Evolutionary conservation across 2,329 filamentous ascomycete genomes (phyloP).

Genomic region (Cryphonectria carpinicola): DNA sequence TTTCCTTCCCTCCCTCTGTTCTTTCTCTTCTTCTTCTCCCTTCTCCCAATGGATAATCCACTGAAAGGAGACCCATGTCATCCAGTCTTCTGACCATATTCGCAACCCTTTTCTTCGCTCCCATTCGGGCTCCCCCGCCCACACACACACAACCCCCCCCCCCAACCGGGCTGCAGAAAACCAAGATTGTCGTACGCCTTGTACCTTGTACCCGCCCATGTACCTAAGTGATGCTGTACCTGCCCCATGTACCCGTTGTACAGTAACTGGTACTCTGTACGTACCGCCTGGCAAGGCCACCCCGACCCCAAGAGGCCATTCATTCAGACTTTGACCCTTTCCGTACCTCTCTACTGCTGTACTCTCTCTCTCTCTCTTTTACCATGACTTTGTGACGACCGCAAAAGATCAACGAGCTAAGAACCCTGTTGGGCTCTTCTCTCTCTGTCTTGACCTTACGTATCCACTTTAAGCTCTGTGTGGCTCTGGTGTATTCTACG

Average conservation of each 20-base stretch:
- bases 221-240: neutral
- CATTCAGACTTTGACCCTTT: conserved; percentile 1
- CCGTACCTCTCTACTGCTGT: neutral
- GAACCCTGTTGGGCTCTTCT: conserved; percentile 11
- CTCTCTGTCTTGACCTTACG: neutral
- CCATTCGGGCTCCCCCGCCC: conserved; percentile 13
- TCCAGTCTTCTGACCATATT: conserved; percentile 27
- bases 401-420: conserved; percentile 4
- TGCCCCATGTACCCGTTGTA: neutral
- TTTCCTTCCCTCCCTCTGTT: too few species aligned
- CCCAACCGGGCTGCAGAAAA: neutral
- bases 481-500: neutral
- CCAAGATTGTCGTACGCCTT: neutral
- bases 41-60: neutral
- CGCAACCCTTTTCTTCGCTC: conserved; percentile 20
- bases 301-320: neutral
- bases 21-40: neutral
- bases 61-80: conserved; percentile 19
- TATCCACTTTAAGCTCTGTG: conserved; percentile 8
- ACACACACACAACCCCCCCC: neutral
- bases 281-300: neutral
- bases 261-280: neutral
- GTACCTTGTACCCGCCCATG: neutral
- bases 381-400: neutral
- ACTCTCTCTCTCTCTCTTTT: neutral